Percentiles rank a stretch among this genome's conserved stretches.
phyloP scores from a whole-genome alignment of 345 rosid genomes.

The Eucalyptus coolabah region DNA sequence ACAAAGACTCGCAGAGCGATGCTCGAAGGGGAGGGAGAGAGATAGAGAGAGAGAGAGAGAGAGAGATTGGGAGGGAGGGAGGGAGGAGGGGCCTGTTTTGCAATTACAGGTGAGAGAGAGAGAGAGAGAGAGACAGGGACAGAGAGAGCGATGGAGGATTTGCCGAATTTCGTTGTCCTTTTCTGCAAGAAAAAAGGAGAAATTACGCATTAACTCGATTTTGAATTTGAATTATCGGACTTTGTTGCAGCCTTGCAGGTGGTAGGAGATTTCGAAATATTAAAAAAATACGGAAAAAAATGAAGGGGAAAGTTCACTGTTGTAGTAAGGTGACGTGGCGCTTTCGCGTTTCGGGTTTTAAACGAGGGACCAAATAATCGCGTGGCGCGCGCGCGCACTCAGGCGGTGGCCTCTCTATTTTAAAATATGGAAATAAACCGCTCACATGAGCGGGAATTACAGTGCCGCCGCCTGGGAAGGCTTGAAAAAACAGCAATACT shows the following conservation, averaged over 20 bases:
- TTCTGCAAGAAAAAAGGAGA: not conserved
- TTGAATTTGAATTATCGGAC: not conserved
- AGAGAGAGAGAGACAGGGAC: not conserved
- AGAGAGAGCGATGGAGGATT: not conserved
- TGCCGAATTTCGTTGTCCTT: not conserved
- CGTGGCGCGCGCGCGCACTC: not conserved
- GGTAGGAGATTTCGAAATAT: not conserved
- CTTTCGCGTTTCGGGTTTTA: not conserved
- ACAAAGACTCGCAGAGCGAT: constrained; percentile 33
- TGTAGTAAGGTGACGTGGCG: constrained; percentile 13
- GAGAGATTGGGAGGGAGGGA: not conserved
- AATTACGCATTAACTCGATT: not conserved
- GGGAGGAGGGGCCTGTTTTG: not conserved
- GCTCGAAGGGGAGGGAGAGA: not conserved
- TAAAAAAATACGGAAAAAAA: not conserved
- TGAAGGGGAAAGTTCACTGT: not conserved
- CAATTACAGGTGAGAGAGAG: not conserved
- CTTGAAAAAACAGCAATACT: not conserved
- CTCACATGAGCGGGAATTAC: constrained; percentile 49
- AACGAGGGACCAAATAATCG: constrained; percentile 6
- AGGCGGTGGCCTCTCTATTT: not conserved
- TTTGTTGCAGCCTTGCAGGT: not conserved
- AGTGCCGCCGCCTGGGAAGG: not conserved
- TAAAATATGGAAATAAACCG: constrained; percentile 3
- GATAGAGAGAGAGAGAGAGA: not conserved